Evolutionary conservation across 2,329 filamentous ascomycete genomes (phyloP).

Genomic region (Lasiodiplodia hormozganensis): DNA sequence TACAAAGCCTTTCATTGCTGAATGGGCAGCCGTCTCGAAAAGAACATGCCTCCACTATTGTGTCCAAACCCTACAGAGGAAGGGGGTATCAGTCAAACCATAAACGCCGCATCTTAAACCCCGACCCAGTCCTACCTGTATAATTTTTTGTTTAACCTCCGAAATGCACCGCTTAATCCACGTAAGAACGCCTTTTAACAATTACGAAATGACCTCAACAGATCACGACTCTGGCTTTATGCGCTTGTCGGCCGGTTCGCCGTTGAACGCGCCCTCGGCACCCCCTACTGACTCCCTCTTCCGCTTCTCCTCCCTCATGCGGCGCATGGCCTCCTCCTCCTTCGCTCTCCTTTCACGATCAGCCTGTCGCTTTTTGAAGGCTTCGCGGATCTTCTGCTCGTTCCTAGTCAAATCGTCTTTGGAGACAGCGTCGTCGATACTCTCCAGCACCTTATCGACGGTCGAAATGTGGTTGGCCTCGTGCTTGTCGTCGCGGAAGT

Average conservation of each 20-base stretch:
- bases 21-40: not conserved
- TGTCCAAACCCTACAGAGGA: constrained; percentile 9
- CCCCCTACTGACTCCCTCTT: constrained; percentile 29
- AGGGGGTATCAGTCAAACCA: constrained; percentile 25
- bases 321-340: constrained; percentile 24
- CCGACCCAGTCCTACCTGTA: not conserved
- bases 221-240: constrained; percentile 7
- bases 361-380: constrained; percentile 72
- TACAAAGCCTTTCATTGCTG: not conserved
- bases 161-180: not conserved
- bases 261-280: not conserved
- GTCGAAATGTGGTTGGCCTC: constrained; percentile 89
- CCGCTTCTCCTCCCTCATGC: constrained; percentile 33
- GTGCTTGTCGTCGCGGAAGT: constrained; percentile 90
- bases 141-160: not conserved
- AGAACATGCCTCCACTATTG: not conserved
- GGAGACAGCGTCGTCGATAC: constrained; percentile 84
- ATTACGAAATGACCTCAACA: not conserved
- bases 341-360: constrained; percentile 41
- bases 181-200: not conserved
- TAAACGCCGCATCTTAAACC: constrained; percentile 20
- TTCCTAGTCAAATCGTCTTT: constrained; percentile 78
- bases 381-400: constrained; percentile 74
- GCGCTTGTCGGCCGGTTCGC: constrained; percentile 25
- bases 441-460: constrained; percentile 85